Conservation (phyloP, 1,139 yeast species). For the Yamadazyma atlantica region DNA sequence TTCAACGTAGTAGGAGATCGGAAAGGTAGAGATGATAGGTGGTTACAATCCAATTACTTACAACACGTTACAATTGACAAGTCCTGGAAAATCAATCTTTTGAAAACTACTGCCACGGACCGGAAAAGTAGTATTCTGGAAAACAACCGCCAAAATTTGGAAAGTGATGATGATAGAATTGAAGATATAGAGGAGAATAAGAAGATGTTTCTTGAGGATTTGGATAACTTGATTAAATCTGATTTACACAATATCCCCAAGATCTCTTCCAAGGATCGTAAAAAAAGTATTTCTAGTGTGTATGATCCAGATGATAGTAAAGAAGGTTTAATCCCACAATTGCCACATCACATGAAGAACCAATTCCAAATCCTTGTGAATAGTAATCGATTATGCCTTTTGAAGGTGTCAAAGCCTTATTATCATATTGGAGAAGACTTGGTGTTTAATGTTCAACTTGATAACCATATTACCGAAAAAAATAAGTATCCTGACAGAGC, state of each 20-base stretch:
- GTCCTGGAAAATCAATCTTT: conserved; percentile 26
- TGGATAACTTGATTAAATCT: conserved; percentile 32
- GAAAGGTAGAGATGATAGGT: conserved; percentile 25
- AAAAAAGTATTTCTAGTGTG: conserved; percentile 24
- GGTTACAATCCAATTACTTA: conserved; percentile 35
- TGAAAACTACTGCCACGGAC: conserved; percentile 1
- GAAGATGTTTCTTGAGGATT: conserved; percentile 25
- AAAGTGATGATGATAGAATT: conserved; percentile 4
- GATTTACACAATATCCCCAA: conserved; percentile 38
- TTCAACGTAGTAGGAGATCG: conserved; percentile 25
- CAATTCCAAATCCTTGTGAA: conserved; percentile 41
- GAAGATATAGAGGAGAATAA: conserved; percentile 3
- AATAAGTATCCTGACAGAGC: conserved; percentile 21
- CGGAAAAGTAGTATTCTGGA: conserved; percentile 3
- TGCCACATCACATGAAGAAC: conserved; percentile 33
- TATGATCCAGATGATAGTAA: conserved; percentile 15
- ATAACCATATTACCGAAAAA: conserved; percentile 21
- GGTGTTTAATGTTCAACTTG: conserved; percentile 28
- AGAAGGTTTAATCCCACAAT: conserved; percentile 23
- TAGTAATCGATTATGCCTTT: conserved; percentile 31
- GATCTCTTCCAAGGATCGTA: conserved; percentile 30
- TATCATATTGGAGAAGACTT: conserved; percentile 53
- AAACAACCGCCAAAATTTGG: conserved; percentile 4
- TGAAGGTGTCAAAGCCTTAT: conserved; percentile 40
- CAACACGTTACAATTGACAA: conserved; percentile 29